A percentile compares a stretch with the other conserved stretches of the same genome.
phyloP scores from a whole-genome alignment of 1,284 basidiomycete genomes.

The Rhodotorula sp. region DNA sequence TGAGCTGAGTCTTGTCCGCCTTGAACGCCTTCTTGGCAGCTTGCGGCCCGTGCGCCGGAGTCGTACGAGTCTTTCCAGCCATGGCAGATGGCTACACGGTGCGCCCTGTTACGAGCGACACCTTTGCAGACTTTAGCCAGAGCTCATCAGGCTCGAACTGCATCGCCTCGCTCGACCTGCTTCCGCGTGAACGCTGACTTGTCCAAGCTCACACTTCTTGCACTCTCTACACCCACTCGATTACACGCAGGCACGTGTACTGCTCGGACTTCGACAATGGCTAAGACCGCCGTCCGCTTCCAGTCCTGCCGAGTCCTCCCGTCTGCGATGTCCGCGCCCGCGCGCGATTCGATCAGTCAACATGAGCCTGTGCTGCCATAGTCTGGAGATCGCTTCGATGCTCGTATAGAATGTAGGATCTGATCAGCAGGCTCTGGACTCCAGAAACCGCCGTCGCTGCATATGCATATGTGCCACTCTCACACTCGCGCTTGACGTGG shows the following conservation, averaged over 20 bases:
- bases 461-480: too few relatives aligned
- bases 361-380: too few relatives aligned
- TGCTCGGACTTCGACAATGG: not conserved
- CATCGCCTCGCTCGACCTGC: not conserved
- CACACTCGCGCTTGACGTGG: too few relatives aligned
- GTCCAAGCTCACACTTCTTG: not conserved
- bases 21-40: conserved; percentile 34
- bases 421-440: too few relatives aligned
- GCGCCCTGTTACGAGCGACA: too few relatives aligned
- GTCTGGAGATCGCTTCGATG: too few relatives aligned
- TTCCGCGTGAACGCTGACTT: not conserved
- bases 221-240: not conserved
- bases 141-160: not conserved
- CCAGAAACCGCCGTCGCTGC: too few relatives aligned
- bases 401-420: too few relatives aligned
- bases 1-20: conserved; percentile 6
- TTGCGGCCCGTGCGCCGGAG: conserved; percentile 29
- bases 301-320: too few relatives aligned
- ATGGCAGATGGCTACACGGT: not conserved
- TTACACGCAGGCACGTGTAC: not conserved
- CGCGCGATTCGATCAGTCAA: too few relatives aligned
- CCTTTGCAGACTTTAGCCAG: not conserved
- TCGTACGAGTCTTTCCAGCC: conserved; percentile 36
- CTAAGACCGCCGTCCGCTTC: not conserved
- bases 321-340: too few relatives aligned